Base-by-base conservation (phyloP, 805 yeast genomes). In the Barnettozyma vustinii region DNA sequence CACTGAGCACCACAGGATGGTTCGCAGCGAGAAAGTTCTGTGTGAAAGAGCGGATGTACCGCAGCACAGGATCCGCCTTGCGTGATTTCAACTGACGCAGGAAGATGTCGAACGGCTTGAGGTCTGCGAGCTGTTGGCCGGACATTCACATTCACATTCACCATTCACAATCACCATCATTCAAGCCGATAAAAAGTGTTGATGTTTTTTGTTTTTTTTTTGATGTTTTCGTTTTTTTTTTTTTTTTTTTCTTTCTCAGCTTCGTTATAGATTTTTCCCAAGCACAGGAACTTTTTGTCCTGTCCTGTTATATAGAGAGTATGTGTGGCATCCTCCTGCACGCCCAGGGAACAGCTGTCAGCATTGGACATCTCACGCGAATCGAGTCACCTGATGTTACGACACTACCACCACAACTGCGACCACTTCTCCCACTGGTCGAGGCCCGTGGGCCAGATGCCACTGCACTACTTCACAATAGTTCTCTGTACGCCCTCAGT, bases 1-100 rank as follows among this genome's bases (percentile, higher is more conserved):
- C 77, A 0, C 85, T 75, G 84, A 96, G 88, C 15, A 15, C 16
- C 13, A 19, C 9, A 4, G 42, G 42, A 3, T 39, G 27, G 27
- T 39, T 39, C 4, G 36, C 47, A 30, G 48, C 37, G 37, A 48
- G 27, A 56, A 92, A 94, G 49, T 89, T 92, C 40, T 74, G 77
- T 41, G 95, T 68, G 58, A 94, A 95, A 2, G 96, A 88, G 57
- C 84, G 81, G 37, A 91, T 78, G 61, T 92, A 94, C 49, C 88
- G 77, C 6, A 91, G 90, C 35, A 90, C 77, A 0, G 98, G 97
- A 50, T 88, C 96, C 5, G 98, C 97, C 47, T 76, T 74, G 54
- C 82, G 84, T 46, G 78, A 75, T 51, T 84, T 82, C 55, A 94
- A 74, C 55, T 84, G 87, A 12, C 74, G 72, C 37, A 90, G 71